Evolutionary conservation across 2,329 filamentous ascomycete species (phyloP).

Genomic region (Monilinia fructigena): DNA sequence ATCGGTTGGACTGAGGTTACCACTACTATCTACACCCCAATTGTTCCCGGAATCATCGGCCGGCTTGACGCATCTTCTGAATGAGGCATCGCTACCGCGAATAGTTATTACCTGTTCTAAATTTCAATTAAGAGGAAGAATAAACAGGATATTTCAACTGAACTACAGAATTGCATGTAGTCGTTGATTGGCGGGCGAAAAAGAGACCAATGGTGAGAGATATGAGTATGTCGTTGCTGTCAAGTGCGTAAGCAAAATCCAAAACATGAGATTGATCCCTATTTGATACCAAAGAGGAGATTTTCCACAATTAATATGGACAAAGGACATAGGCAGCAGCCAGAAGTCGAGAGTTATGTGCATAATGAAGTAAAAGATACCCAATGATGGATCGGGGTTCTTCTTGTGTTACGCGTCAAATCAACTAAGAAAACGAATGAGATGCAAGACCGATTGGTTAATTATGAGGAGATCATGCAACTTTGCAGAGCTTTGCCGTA

Average conservation of each 20-base stretch:
- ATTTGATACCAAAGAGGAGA: background rate
- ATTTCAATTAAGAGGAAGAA: too few relatives aligned
- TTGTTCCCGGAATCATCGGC: constrained; percentile 27
- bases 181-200: background rate
- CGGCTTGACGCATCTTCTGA: constrained; percentile 35
- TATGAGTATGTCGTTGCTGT: background rate
- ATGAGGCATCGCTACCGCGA: constrained; percentile 14
- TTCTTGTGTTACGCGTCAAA: constrained; percentile 3
- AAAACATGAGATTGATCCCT: background rate
- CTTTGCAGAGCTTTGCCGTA: background rate
- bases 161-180: background rate
- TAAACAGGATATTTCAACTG: background rate
- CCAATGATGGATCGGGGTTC: background rate
- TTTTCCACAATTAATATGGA: background rate
- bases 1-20: constrained; percentile 37
- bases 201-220: background rate
- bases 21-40: constrained; percentile 23
- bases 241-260: constrained; percentile 5
- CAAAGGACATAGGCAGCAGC: background rate
- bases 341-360: background rate
- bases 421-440: background rate
- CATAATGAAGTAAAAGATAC: background rate
- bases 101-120: background rate
- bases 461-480: background rate
- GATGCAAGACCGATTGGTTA: background rate